A percentile compares a stretch with the other conserved stretches of the same genome.
Evolutionary conservation across 176 grass and related monocot genomes (phyloP).

Genomic region (Guadua angustifolia): DNA sequence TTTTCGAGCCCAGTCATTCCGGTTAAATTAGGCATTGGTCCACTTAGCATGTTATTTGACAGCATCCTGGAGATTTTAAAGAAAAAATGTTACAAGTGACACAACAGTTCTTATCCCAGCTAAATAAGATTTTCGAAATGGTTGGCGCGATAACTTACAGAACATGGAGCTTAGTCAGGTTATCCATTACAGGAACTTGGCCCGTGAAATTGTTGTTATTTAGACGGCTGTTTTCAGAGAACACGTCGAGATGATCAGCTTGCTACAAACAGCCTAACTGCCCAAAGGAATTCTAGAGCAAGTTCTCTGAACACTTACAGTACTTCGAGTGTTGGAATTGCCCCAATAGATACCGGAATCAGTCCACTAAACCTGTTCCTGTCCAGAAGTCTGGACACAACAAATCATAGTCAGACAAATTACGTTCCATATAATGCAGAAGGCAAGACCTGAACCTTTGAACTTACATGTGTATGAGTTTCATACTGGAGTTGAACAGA

Average conservation of each 20-base stretch:
- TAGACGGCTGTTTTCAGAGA: constrained; percentile 58
- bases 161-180: constrained; percentile 53
- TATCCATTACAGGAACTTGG: constrained; percentile 53
- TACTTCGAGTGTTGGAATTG: constrained; percentile 60
- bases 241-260: constrained; percentile 34
- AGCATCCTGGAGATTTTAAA: constrained; percentile 56
- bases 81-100: background rate
- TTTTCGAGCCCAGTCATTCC: constrained; percentile 46
- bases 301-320: constrained; percentile 69
- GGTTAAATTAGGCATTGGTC: constrained; percentile 68
- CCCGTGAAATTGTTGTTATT: constrained; percentile 56
- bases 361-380: constrained; percentile 60
- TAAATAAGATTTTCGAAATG: background rate
- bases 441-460: constrained; percentile 14
- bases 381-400: constrained; percentile 68
- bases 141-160: constrained; percentile 53
- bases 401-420: constrained; percentile 13
- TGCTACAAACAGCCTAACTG: background rate
- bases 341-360: constrained; percentile 61
- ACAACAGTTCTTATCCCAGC: background rate
- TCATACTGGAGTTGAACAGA: constrained; percentile 68
- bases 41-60: constrained; percentile 67
- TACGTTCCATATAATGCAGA: background rate
- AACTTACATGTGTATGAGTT: constrained; percentile 70
- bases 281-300: background rate